A percentile compares a stretch with the other conserved stretches of the same genome.
phyloP scores from a whole-genome alignment of 192 early-diverging fungal species.

The Backusella circina region DNA sequence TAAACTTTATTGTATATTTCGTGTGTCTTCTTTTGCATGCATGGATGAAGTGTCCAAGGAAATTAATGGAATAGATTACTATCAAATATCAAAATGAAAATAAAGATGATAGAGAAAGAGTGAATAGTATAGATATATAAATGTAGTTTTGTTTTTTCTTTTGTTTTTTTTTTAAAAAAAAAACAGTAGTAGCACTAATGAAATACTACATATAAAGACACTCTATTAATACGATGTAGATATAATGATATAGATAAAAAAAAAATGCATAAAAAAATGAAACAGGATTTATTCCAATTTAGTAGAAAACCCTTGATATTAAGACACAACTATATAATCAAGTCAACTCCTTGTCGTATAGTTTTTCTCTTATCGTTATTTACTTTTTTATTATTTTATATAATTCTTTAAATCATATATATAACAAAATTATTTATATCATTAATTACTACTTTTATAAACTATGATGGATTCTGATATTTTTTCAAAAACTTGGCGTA shows the following conservation, averaged over 20 bases:
- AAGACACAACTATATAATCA: not conserved
- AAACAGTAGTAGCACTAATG: not conserved
- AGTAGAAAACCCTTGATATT: conserved; percentile 1
- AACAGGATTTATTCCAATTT: not conserved
- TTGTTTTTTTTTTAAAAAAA: not conserved
- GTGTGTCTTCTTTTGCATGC: not conserved
- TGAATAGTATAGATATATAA: not conserved
- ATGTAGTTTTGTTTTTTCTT: too few species aligned
- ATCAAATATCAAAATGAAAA: too few species aligned
- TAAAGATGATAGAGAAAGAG: not conserved
- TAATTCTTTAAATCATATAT: not conserved
- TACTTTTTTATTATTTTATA: not conserved
- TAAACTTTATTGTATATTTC: not conserved
- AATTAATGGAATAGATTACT: not conserved
- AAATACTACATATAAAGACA: too few species aligned
- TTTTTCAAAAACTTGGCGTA: not conserved
- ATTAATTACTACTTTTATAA: not conserved
- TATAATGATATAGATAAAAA: not conserved
- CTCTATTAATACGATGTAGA: too few species aligned
- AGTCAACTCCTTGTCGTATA: not conserved
- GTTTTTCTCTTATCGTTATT: not conserved
- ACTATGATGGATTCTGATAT: not conserved
- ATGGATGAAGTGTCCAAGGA: not conserved
- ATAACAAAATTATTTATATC: not conserved
- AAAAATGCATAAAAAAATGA: not conserved